Percentiles rank a stretch among this genome's conserved stretches.
Evolutionary conservation across 768 basidiomycete species (phyloP).

Genomic region (Lentinula guzmanii): DNA sequence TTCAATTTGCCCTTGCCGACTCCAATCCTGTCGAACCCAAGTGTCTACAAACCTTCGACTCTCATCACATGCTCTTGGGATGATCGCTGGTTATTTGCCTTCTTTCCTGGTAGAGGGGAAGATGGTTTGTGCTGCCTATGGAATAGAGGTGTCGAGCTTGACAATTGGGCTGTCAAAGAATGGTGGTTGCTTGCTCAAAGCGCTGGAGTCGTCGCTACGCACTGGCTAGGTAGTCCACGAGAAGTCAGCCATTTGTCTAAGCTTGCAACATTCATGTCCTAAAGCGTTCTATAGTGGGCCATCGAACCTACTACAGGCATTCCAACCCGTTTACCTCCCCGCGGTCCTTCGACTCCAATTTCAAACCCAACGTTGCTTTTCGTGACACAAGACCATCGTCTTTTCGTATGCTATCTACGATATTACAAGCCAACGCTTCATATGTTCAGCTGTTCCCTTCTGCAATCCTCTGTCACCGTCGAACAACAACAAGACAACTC

Average conservation of each 20-base stretch:
- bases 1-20: conserved; percentile 53
- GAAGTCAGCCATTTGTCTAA: conserved; percentile 37
- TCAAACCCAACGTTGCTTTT: conserved; percentile 53
- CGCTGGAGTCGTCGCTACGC: conserved; percentile 53
- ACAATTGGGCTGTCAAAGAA: conserved; percentile 56
- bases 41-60: conserved; percentile 54
- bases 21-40: conserved; percentile 37
- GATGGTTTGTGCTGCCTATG: conserved; percentile 65
- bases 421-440: conserved; percentile 37
- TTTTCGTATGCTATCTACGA: conserved; percentile 50
- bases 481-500: conserved; percentile 27
- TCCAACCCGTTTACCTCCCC: conserved; percentile 48
- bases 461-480: conserved; percentile 27
- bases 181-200: conserved; percentile 47
- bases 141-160: conserved; percentile 51
- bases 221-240: conserved; percentile 56
- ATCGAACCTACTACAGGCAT: conserved; percentile 32
- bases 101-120: conserved; percentile 53
- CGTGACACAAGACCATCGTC: conserved; percentile 57
- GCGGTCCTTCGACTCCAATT: conserved; percentile 51
- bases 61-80: conserved; percentile 54
- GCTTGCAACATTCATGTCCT: conserved; percentile 2
- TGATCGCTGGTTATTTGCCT: conserved; percentile 68
- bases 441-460: conserved; percentile 43
- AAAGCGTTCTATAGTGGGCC: conserved; percentile 41